These are phyloP conservation scores for Moesziomyces sp. DNA, from an alignment of 1,284 basidiomycete genomes.

Conservation along the genomic window DNA sequence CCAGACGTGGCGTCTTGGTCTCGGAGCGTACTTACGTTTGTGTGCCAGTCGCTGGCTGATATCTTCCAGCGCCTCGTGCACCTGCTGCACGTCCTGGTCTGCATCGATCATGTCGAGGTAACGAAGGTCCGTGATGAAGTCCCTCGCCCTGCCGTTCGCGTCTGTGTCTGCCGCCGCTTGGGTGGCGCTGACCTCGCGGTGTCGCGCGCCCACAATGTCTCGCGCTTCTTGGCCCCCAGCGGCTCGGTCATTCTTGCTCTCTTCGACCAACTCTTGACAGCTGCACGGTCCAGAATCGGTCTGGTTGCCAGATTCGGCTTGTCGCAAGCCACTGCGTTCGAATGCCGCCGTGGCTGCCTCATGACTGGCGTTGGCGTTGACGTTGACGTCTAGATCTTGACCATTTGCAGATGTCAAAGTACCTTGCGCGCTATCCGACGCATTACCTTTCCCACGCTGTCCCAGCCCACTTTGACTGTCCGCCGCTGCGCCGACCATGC, in stretches of 20 bases:
- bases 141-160: slow-evolving; percentile 5
- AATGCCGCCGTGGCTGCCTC: background rate
- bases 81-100: slow-evolving; percentile 35
- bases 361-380: slow-evolving; percentile 9
- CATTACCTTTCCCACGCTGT: slow-evolving; percentile 9
- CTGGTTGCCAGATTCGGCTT: background rate
- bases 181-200: slow-evolving; percentile 3
- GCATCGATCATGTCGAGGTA: slow-evolving; percentile 28
- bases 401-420: background rate
- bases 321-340: background rate
- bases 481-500: background rate
- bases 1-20: background rate
- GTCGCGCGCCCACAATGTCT: slow-evolving; percentile 14
- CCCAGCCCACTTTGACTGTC: background rate
- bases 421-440: slow-evolving; percentile 4
- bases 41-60: slow-evolving; percentile 18
- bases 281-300: slow-evolving; percentile 1
- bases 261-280: slow-evolving; percentile 6
- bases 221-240: slow-evolving; percentile 15
- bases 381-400: slow-evolving; percentile 8
- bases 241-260: slow-evolving; percentile 7
- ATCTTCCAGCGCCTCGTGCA: slow-evolving; percentile 29
- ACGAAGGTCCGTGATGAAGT: slow-evolving; percentile 18
- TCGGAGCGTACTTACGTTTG: slow-evolving; percentile 22
- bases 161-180: background rate